phyloP scores from a whole-genome alignment of 176 grass and related monocot species.

The Zoysia pacifica region DNA sequence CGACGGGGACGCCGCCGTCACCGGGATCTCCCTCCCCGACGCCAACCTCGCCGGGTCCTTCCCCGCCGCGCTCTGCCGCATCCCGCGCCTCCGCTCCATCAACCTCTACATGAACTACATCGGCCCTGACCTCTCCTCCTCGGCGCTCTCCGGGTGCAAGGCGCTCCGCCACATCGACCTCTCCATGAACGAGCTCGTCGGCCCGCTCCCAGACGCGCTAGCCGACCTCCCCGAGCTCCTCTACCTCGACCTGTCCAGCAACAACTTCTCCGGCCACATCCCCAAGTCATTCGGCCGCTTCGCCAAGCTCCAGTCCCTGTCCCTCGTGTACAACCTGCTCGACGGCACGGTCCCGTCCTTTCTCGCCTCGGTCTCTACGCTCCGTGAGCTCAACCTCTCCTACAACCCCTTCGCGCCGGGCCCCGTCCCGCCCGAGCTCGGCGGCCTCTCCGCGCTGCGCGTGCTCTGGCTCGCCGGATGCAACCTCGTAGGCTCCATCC shows the following conservation, averaged over 20 bases:
- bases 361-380: conserved; percentile 48
- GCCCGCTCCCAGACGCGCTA: conserved; percentile 63
- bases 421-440: conserved; percentile 50
- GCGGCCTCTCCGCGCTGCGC: conserved; percentile 49
- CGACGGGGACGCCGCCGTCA: background rate
- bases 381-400: conserved; percentile 81
- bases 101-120: conserved; percentile 64
- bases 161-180: conserved; percentile 65
- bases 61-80: conserved; percentile 69
- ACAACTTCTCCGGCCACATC: conserved; percentile 83
- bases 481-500: conserved; percentile 67
- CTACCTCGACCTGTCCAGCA: conserved; percentile 51
- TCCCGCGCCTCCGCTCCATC: conserved; percentile 54
- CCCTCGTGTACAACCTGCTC: conserved; percentile 72
- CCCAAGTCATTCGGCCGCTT: conserved; percentile 64
- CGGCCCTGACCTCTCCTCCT: conserved; percentile 50
- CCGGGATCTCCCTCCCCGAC: conserved; percentile 29
- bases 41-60: conserved; percentile 56
- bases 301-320: conserved; percentile 52
- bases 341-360: conserved; percentile 57
- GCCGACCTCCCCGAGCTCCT: conserved; percentile 58
- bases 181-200: conserved; percentile 57
- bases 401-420: conserved; percentile 67
- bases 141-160: conserved; percentile 14
- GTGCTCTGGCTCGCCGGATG: conserved; percentile 72